Evolutionary conservation across 768 basidiomycete species (phyloP), one percentile per base, ranked within the genome.

Genomic region (Xerocomellus chrysenteron): DNA sequence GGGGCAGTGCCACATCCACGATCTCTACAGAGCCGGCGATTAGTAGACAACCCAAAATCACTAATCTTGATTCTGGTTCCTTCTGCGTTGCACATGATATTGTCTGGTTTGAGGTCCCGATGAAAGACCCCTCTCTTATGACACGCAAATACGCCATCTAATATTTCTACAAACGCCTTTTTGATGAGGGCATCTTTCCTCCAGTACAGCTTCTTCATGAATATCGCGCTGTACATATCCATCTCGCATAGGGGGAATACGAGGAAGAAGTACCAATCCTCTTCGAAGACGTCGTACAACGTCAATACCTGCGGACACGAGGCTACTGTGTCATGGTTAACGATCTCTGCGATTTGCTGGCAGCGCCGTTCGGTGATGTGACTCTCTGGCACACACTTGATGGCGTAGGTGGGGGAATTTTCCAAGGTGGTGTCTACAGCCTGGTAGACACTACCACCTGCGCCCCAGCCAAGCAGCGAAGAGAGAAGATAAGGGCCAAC

Each of bases 61-160:
- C 86, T 82, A 41, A 94, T 76, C 53, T 78, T 77, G 41, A 92
- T 77, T 52, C 75, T 65, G 32, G 67, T 70, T 16, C 86, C 86
- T 50, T 73, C 82, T 64, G 68, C 68, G 57, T 73, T 79, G 68
- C 84, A 86, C 49, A 94, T 76, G 41, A 92, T 78, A 69, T 87
- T 92, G 67, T 93, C 93, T 2, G 92, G 92, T 69, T 94, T 94
- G 66, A 94, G 80, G 65, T 94, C 92, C 24, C 92, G 86, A 72
- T 94, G 93, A 68, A 79, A 92, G 56, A 95, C 81, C 13, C 84
- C 82, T 30, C 78, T 75, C 35, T 75, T 70, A 65, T 94, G 92
- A 65, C 88, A 91, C 63, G 87, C 80, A 48, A 85, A 77, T 49
- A 94, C 82, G 1, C 88, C 88, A 61, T 92, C 88, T 60, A 94